Base-by-base conservation (phyloP, 371 early-diverging fungal genomes). In the Coemansia sp. region DNA sequence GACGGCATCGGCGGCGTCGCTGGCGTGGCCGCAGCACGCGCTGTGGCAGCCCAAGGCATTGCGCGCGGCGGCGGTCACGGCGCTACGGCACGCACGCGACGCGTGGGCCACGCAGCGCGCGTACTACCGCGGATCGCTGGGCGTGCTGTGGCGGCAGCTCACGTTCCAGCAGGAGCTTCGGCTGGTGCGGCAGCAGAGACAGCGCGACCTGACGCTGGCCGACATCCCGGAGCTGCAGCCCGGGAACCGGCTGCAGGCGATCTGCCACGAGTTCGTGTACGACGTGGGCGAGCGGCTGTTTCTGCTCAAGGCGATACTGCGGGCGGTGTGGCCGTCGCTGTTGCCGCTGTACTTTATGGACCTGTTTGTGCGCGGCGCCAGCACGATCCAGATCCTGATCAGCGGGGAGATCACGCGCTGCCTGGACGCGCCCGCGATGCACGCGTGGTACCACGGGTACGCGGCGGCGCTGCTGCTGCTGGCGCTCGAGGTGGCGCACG, bases 311-410 rank as follows among this genome's bases (percentile, higher is more conserved):
- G 73, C 64, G 10, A 57, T 72, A 5, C n/a, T 59, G 3, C 57
- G 65, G 2, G 51, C 62, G 61, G 59, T 55, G 13, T 72, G 72
- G 72, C 56, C 64, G 6, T 55, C 63, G 11, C 26, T 68, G 32
- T 7, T 63, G 10, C 72, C 68, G 0, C 13, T 63, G 32, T 63
- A 56, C 34, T 14, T 63, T 8, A 48, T 51, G 7, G 60, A 59
- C 4, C n/a, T 51, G 30, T 6, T 68, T 6, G 5, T 51, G 1
- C 52, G 56, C 30, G 43, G 32, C 3, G 39, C 53, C 4, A 41
- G 35, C 16, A 45, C 60, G 42, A 34, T 30, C 9, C 14, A 14
- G 9, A 45, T 59, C 8, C 14, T 60, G 31, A 9, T 60, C 30
- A 16, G 42, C 8, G 60, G 56, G n/a, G 38, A 50, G 2, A 40